These are phyloP conservation scores for Cynanchum wilfordii DNA, from an alignment of 257 asterid genomes.

Conservation along the genomic window DNA sequence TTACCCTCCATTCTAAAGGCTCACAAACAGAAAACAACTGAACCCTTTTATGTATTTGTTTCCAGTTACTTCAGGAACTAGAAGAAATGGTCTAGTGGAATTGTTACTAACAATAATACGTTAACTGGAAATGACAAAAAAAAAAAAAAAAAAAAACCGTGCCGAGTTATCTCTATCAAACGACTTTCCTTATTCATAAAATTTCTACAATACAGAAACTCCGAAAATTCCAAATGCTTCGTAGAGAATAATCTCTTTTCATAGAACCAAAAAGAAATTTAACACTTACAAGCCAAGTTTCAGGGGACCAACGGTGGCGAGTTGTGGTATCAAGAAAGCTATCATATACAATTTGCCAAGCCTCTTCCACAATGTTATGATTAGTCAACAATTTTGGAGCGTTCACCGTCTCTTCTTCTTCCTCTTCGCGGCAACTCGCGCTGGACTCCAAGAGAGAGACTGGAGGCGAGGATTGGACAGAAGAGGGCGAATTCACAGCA, in stretches of 20 bases:
- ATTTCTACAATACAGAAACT: background rate
- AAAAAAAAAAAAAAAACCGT: background rate
- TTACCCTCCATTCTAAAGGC: background rate
- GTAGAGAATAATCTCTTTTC: background rate
- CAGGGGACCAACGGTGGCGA: slow-evolving; percentile 71
- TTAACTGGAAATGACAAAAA: background rate
- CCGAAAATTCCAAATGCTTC: background rate
- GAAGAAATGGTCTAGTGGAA: background rate
- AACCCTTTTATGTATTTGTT: background rate
- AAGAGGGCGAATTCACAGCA: slow-evolving; percentile 13
- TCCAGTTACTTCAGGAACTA: background rate
- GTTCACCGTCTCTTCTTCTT: slow-evolving; percentile 23
- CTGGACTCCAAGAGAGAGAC: slow-evolving; percentile 16
- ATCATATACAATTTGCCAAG: slow-evolving; percentile 91
- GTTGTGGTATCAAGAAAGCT: slow-evolving; percentile 60
- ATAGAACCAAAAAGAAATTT: background rate
- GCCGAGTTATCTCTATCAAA: background rate
- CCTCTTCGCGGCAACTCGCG: slow-evolving; percentile 54
- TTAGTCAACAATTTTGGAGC: slow-evolving; percentile 43
- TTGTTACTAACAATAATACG: background rate
- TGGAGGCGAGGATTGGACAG: slow-evolving; percentile 8
- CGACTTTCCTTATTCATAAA: background rate
- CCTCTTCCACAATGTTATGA: slow-evolving; percentile 82
- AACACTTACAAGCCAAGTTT: slow-evolving; percentile 61
- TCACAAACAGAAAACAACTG: background rate